phyloP scores from a whole-genome alignment of 768 basidiomycete genomes.

The Leccinellum albellum region DNA sequence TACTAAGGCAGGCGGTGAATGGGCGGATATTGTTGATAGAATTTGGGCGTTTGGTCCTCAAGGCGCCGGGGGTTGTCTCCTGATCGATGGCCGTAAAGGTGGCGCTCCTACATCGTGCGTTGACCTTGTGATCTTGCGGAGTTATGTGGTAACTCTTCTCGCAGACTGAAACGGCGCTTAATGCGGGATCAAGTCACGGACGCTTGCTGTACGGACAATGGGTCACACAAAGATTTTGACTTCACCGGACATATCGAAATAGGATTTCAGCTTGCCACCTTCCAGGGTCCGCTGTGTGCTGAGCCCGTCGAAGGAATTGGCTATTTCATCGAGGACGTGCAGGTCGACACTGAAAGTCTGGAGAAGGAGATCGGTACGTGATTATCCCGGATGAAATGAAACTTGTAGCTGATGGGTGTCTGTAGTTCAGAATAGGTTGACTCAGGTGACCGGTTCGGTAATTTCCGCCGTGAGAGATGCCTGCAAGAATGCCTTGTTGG shows the following conservation, averaged over 20 bases:
- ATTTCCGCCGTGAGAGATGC: conserved; percentile 88
- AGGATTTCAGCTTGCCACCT: conserved; percentile 92
- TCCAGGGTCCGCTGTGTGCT: conserved; percentile 91
- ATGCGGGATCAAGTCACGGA: conserved; percentile 35
- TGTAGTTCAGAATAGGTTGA: conserved; percentile 72
- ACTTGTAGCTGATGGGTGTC: conserved; percentile 11
- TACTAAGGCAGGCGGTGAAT: conserved; percentile 67
- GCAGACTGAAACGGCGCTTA: conserved; percentile 52
- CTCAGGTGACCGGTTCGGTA: conserved; percentile 86
- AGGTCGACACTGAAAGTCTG: conserved; percentile 55
- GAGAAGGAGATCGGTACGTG: conserved; percentile 65
- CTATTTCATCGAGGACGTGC: conserved; percentile 80
- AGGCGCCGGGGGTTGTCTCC: conserved; percentile 76
- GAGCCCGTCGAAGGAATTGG: conserved; percentile 94
- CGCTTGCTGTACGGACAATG: conserved; percentile 31
- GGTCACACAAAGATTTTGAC: conserved; percentile 40
- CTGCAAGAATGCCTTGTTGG: conserved; percentile 83
- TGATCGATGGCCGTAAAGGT: conserved; percentile 68
- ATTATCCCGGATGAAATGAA: conserved; percentile 1
- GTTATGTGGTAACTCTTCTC: conserved; percentile 5
- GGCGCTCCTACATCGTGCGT: conserved; percentile 54
- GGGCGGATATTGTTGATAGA: conserved; percentile 64
- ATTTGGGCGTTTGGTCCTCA: conserved; percentile 95
- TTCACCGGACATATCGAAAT: conserved; percentile 85
- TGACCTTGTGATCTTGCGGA: conserved; percentile 5